Evolutionary conservation across 768 basidiomycete species (phyloP), one percentile per base, ranked within the genome.

Genomic region (Pulveroboletus sp.): DNA sequence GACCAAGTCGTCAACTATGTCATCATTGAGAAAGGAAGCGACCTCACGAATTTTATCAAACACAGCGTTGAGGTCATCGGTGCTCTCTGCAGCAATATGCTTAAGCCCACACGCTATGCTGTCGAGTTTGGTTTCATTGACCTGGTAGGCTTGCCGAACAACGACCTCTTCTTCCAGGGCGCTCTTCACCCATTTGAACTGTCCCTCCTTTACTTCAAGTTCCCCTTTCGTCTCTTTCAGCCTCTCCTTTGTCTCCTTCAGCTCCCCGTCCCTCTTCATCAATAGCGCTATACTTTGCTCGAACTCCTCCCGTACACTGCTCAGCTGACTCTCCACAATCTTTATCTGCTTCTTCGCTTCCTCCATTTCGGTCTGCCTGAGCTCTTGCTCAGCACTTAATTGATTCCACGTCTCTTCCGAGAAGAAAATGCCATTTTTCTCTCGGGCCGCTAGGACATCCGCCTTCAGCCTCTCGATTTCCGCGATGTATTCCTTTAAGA

Each of bases 341-440:
- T 86, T 85, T 6, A 88, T 83, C 60, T 89, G 85, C 60, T 85
- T 86, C 67, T 80, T 85, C 10, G 90, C 83, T 61, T 97, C 93
- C 39, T 85, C 81, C 47, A 88, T 75, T 59, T 89, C 86, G 7
- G 87, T 87, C 60, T 83, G 80, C 42, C 77, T 76, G 35, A 87
- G 71, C 58, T 92, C 88, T 52, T 91, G 84, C 62, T 92, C 90
- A 3, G 75, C 73, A 8, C 70, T 80, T 70, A 95, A 78, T 64
- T 94, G 85, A 41, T 78, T 80, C 93, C 93, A 97, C 3, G 82
- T 85, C 58, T 97, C 93, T 58, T 90, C 83, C 0, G 91, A 86
- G 66, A 98, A 86, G 68, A 86, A 96, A 32, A 97, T 90, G 8
- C 96, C 96, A 60, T 95, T 93, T 76, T 95, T 95, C 69, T 96